Percentiles rank a stretch among this genome's conserved stretches.
phyloP scores from a whole-genome alignment of 140 eudicot genomes.

The Anethum foeniculum region DNA sequence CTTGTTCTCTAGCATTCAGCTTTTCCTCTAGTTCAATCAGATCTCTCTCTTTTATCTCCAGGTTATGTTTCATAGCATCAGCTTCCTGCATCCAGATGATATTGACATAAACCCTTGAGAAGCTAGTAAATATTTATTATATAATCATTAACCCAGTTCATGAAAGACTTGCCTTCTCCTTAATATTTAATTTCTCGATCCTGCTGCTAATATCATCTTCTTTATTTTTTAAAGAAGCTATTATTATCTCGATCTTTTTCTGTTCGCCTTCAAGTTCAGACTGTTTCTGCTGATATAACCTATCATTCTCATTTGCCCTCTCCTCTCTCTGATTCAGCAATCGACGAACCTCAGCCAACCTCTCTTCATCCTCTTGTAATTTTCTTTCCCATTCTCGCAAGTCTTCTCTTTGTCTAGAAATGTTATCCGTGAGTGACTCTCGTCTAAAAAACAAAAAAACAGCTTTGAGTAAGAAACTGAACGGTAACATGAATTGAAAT shows the following conservation, averaged over 20 bases:
- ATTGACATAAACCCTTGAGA: background rate
- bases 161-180: constrained; percentile 64
- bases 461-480: background rate
- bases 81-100: constrained; percentile 58
- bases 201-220: constrained; percentile 71
- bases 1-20: constrained; percentile 63
- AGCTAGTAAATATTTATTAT: background rate
- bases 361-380: constrained; percentile 83
- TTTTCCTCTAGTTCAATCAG: constrained; percentile 59
- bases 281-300: constrained; percentile 58
- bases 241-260: constrained; percentile 52
- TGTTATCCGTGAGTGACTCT: constrained; percentile 56
- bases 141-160: constrained; percentile 8
- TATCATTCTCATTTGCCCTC: constrained; percentile 79
- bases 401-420: constrained; percentile 78
- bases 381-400: constrained; percentile 89
- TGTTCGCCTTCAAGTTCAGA: constrained; percentile 59
- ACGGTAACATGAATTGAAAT: background rate
- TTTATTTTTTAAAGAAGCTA: constrained; percentile 43
- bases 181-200: constrained; percentile 38
- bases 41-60: constrained; percentile 68
- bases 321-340: constrained; percentile 84
- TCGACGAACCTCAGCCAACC: constrained; percentile 77
- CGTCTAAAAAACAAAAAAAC: constrained; percentile 33
- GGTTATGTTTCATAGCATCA: constrained; percentile 40